These are phyloP conservation scores for Scytalidium sp. DNA, from an alignment of 2,329 filamentous ascomycete species.

Conservation along the genomic window DNA sequence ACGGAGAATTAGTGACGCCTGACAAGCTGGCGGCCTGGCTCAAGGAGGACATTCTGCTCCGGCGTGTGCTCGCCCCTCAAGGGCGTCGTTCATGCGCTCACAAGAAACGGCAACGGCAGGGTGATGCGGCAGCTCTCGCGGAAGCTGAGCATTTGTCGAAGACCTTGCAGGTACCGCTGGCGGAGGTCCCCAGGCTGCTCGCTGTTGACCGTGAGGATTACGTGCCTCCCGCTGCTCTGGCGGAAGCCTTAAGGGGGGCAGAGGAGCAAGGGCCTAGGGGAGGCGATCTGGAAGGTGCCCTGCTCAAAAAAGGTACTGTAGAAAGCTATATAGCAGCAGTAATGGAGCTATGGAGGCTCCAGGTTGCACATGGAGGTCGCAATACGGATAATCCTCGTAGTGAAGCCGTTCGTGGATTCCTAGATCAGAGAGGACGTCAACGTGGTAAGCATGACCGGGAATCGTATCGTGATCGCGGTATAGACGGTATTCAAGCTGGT, in stretches of 20 bases:
- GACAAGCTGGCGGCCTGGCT: slow-evolving; percentile 5
- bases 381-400: slow-evolving; percentile 1
- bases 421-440: slow-evolving; percentile 1
- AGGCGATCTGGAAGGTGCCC: slow-evolving; percentile 1
- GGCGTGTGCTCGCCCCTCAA: neutral
- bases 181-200: slow-evolving; percentile 1
- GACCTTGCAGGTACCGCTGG: slow-evolving; percentile 1
- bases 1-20: slow-evolving; percentile 5
- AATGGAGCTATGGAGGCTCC: slow-evolving; percentile 1
- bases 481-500: neutral
- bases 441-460: too few species aligned
- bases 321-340: slow-evolving; percentile 5
- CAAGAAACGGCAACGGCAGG: neutral
- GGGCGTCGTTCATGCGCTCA: neutral
- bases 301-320: slow-evolving; percentile 1
- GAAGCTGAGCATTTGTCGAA: slow-evolving; percentile 1
- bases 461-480: slow-evolving; percentile 1
- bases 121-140: neutral
- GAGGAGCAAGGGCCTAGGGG: too few species aligned
- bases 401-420: slow-evolving; percentile 1
- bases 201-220: slow-evolving; percentile 2
- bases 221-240: slow-evolving; percentile 1
- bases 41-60: slow-evolving; percentile 6
- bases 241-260: neutral
- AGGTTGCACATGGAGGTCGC: slow-evolving; percentile 1